Conservation (phyloP, 164 flowering plant genomes). For the Stephania yunnanensis region DNA sequence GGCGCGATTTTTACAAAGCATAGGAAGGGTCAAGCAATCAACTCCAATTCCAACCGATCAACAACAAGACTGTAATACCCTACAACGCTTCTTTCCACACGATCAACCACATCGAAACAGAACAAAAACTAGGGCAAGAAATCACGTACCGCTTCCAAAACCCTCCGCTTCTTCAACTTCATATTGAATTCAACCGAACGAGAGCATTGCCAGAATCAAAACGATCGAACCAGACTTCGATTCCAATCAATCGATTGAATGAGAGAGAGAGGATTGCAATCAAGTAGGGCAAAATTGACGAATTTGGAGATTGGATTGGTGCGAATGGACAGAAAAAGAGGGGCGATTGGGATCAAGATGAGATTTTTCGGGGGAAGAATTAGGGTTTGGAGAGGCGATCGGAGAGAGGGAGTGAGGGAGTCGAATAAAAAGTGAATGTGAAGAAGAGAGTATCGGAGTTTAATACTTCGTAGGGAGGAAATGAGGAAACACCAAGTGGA, state of each 20-base stretch:
- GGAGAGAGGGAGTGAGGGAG: neutral
- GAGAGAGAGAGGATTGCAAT: neutral
- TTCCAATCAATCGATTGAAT: neutral
- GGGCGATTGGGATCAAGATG: neutral
- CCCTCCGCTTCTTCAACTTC: conserved; percentile 58
- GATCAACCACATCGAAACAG: neutral
- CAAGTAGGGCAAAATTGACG: neutral
- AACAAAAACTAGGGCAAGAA: neutral
- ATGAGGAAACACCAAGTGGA: neutral
- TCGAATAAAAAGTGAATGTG: neutral
- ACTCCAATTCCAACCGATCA: neutral
- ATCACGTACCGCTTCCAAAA: conserved; percentile 52
- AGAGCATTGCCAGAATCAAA: conserved; percentile 28
- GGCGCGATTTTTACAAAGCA: neutral
- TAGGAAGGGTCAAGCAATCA: no score
- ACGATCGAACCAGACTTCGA: conserved; percentile 19
- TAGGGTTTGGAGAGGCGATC: conserved; percentile 8
- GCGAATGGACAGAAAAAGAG: neutral
- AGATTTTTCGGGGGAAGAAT: neutral
- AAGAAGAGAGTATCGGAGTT: conserved; percentile 7
- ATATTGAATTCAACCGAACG: conserved; percentile 30
- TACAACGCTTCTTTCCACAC: neutral
- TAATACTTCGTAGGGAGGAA: conserved; percentile 5
- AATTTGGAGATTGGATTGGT: neutral
- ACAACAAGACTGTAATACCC: neutral